These are phyloP conservation scores for Kodamaea fukazawae DNA, from an alignment of 805 yeast genomes.

Conservation along the genomic window DNA sequence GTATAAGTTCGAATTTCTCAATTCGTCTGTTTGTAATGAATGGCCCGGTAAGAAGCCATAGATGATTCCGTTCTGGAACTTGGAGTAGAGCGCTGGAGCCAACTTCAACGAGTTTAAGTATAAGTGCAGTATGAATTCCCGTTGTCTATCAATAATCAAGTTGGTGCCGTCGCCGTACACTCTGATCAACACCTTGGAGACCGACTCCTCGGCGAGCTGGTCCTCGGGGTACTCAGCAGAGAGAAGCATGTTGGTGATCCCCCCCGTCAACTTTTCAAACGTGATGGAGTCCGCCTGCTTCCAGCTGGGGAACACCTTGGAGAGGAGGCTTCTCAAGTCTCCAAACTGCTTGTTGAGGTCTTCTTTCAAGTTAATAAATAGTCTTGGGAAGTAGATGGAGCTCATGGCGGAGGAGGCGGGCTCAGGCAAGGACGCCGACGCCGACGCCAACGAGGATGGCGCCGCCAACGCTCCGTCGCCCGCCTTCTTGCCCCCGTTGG, in stretches of 20 bases:
- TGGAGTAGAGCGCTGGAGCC: conserved; percentile 67
- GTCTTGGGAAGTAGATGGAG: conserved; percentile 49
- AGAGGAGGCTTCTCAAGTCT: conserved; percentile 39
- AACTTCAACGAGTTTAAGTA: conserved; percentile 55
- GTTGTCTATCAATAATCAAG: conserved; percentile 66
- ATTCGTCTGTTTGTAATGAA: conserved; percentile 54
- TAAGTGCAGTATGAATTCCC: conserved; percentile 71
- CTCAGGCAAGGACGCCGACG: background rate
- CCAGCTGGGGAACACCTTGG: conserved; percentile 48
- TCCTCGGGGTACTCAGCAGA: conserved; percentile 35
- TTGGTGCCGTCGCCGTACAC: conserved; percentile 75
- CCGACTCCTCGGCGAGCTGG: conserved; percentile 18
- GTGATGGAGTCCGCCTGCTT: conserved; percentile 22
- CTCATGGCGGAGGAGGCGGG: conserved; percentile 4
- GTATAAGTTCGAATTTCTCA: conserved; percentile 46
- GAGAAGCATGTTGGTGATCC: conserved; percentile 61
- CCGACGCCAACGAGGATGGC: background rate
- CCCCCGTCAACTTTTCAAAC: conserved; percentile 53
- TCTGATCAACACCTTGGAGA: conserved; percentile 50
- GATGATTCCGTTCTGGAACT: conserved; percentile 69
- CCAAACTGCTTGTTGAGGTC: conserved; percentile 30
- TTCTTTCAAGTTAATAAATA: conserved; percentile 38
- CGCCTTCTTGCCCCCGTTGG: no score
- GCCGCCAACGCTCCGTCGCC: background rate
- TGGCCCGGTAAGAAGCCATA: conserved; percentile 69